These are phyloP conservation scores for Monascus ruber DNA, from an alignment of 2,329 filamentous ascomycete species.

Conservation along the genomic window DNA sequence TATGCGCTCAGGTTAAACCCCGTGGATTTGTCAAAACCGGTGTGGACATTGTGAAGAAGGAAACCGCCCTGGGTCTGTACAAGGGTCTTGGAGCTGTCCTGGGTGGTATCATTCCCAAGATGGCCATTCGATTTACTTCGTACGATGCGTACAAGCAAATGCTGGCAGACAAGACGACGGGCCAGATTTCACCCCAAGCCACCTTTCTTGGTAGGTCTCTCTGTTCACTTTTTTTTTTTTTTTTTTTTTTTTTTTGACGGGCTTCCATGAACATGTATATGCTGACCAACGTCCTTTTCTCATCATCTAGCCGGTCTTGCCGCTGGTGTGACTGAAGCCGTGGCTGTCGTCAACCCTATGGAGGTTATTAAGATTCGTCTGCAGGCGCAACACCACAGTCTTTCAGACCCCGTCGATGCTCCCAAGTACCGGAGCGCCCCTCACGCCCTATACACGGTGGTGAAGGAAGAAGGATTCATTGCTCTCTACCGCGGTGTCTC, in stretches of 20 bases:
- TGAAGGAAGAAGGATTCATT: slow-evolving; percentile 79
- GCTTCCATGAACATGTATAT: slow-evolving; percentile 6
- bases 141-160: slow-evolving; percentile 92
- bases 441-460: slow-evolving; percentile 69
- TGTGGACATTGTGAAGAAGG: slow-evolving; percentile 70
- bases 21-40: slow-evolving; percentile 85
- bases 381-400: slow-evolving; percentile 94
- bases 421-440: slow-evolving; percentile 97
- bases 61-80: slow-evolving; percentile 88
- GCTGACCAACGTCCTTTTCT: slow-evolving; percentile 3
- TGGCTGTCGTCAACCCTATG: slow-evolving; percentile 95
- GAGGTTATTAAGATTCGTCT: slow-evolving; percentile 98
- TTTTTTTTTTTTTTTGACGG: neutral
- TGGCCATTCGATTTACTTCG: slow-evolving; percentile 97
- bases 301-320: slow-evolving; percentile 63
- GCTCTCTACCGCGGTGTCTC: slow-evolving; percentile 89
- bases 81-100: slow-evolving; percentile 96
- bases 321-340: slow-evolving; percentile 84
- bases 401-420: slow-evolving; percentile 90
- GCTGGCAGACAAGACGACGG: slow-evolving; percentile 57
- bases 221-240: slow-evolving; percentile 27
- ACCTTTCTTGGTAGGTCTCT: slow-evolving; percentile 55
- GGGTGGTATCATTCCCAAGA: slow-evolving; percentile 95
- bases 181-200: slow-evolving; percentile 55
- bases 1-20: slow-evolving; percentile 46